These are phyloP conservation scores for Mycena capillaripes DNA, from an alignment of 768 basidiomycete genomes.

Conservation along the genomic window DNA sequence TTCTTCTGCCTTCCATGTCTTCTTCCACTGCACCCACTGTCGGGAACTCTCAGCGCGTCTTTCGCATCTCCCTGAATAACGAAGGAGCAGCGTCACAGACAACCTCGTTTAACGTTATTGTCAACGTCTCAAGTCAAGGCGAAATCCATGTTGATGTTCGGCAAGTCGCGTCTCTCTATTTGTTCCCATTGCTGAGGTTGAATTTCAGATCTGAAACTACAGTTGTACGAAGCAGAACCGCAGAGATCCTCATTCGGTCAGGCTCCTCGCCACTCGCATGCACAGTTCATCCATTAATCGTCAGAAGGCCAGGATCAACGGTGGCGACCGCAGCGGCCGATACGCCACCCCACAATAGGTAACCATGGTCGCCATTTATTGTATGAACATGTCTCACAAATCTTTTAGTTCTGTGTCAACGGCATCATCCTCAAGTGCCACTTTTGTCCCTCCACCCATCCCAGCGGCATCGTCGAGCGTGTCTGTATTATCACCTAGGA, in stretches of 20 bases:
- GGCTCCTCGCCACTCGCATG: background rate
- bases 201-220: background rate
- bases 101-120: conserved; percentile 6
- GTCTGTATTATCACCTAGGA: background rate
- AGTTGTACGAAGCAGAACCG: background rate
- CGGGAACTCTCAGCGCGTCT: background rate
- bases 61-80: background rate
- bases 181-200: background rate
- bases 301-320: background rate
- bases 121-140: background rate
- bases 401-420: background rate
- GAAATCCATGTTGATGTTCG: background rate
- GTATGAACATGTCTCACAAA: background rate
- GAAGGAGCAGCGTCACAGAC: background rate
- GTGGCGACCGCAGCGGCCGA: background rate
- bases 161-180: conserved; percentile 1
- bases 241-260: background rate
- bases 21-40: background rate
- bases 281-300: background rate
- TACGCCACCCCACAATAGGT: background rate
- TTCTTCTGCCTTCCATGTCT: background rate
- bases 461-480: too few species aligned
- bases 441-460: background rate
- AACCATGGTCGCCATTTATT: background rate
- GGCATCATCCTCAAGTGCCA: background rate